Evolutionary conservation across 331 rosid genomes (phyloP).

Genomic region (Telfairia occidentalis): DNA sequence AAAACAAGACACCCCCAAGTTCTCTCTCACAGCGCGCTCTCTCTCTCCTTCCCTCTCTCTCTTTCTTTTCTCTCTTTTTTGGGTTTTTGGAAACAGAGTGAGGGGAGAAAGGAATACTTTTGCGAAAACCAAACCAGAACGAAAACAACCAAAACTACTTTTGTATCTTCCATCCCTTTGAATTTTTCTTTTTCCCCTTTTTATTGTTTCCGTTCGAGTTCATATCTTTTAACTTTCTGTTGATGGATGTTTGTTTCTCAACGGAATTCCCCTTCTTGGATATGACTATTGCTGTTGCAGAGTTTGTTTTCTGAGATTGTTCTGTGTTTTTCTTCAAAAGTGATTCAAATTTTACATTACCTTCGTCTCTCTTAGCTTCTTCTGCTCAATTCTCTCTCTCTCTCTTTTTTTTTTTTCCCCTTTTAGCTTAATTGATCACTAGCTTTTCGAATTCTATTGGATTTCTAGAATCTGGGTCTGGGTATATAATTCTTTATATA

Average conservation of each 20-base stretch:
- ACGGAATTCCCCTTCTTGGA: neutral
- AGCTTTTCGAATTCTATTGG: neutral
- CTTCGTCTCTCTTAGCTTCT: neutral
- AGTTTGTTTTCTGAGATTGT: neutral
- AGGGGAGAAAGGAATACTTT: neutral
- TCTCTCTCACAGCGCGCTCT: neutral
- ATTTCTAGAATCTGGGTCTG: constrained; percentile 2
- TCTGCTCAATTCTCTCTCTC: neutral
- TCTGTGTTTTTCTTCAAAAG: neutral
- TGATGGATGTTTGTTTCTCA: neutral
- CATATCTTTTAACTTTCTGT: neutral
- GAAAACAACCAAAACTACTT: constrained; percentile 3
- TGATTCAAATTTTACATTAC: neutral
- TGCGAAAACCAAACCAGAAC: neutral
- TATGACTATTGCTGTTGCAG: neutral
- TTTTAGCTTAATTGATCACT: neutral
- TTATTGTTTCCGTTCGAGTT: neutral
- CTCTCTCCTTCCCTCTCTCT: neutral
- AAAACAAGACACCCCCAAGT: neutral
- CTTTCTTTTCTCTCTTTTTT: neutral
- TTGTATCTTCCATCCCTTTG: neutral
- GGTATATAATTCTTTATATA: neutral
- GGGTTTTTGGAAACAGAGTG: constrained; percentile 6
- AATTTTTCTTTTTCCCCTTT: neutral
- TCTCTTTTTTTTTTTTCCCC: too few species aligned